Evolutionary conservation across 2,329 filamentous ascomycete species (phyloP).

Genomic region (Cadophora sp.): DNA sequence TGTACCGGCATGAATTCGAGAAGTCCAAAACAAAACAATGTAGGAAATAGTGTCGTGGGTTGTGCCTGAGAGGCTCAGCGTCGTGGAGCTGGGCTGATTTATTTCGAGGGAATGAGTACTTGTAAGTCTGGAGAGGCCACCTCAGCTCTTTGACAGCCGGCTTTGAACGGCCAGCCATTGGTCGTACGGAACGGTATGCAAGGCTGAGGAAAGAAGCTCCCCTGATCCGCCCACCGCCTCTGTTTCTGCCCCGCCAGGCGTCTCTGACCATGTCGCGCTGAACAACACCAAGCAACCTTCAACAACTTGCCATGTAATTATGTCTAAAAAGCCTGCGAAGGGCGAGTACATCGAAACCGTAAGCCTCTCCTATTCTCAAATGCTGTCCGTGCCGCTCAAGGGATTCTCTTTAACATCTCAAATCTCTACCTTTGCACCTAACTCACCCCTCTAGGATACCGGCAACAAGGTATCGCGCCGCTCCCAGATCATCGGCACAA

Average conservation of each 20-base stretch:
- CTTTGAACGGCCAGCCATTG: slow-evolving; percentile 17
- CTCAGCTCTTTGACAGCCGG: slow-evolving; percentile 22
- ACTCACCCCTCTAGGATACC: slow-evolving; percentile 70
- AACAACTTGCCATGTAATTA: slow-evolving; percentile 46
- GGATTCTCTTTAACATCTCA: neutral
- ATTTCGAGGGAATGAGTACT: too few relatives aligned
- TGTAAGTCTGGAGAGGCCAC: slow-evolving; percentile 30
- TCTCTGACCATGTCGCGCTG: too few relatives aligned
- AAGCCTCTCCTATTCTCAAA: slow-evolving; percentile 43
- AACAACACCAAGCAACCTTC: neutral
- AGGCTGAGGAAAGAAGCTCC: slow-evolving; percentile 30
- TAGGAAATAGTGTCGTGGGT: neutral
- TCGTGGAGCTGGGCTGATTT: slow-evolving; percentile 16
- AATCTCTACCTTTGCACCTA: neutral
- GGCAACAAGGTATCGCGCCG: slow-evolving; percentile 98
- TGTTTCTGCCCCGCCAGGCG: slow-evolving; percentile 1
- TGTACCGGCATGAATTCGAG: slow-evolving; percentile 25
- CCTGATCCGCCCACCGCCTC: neutral
- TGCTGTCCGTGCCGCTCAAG: slow-evolving; percentile 12
- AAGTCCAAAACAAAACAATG: slow-evolving; percentile 12
- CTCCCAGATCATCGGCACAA: slow-evolving; percentile 89
- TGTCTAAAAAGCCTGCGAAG: slow-evolving; percentile 80
- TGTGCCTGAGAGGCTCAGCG: slow-evolving; percentile 29
- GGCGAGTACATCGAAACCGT: slow-evolving; percentile 98
- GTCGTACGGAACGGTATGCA: slow-evolving; percentile 13